Conservation (phyloP, 2,329 filamentous ascomycete genomes). For the Cadophora luteo-olivacea region DNA sequence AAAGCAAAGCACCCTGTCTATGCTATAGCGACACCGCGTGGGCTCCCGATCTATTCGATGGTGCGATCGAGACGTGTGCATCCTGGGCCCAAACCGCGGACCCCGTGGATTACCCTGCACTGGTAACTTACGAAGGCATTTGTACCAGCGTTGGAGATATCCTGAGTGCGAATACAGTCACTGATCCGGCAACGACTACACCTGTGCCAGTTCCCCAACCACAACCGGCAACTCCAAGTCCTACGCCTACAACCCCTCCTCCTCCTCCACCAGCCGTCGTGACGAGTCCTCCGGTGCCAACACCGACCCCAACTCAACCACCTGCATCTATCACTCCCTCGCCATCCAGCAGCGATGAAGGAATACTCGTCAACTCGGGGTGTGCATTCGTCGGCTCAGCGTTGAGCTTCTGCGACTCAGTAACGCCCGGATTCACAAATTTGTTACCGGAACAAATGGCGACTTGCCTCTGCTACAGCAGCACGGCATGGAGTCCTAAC, state of each 20-base stretch:
- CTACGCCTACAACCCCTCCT: neutral
- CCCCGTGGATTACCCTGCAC: conserved; percentile 19
- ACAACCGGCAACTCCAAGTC: conserved; percentile 3
- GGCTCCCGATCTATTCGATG: conserved; percentile 30
- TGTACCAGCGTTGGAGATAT: conserved; percentile 21
- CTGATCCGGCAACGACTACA: neutral
- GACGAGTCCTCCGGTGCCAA: neutral
- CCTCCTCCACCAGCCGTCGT: neutral
- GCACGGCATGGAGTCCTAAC: conserved; percentile 25
- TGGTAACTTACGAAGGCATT: conserved; percentile 25
- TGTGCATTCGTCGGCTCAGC: conserved; percentile 15
- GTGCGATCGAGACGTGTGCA: conserved; percentile 27
- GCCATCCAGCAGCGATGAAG: conserved; percentile 2
- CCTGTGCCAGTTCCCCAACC: neutral
- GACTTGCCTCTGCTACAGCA: conserved; percentile 35
- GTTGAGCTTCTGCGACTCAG: conserved; percentile 26
- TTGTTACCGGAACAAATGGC: conserved; percentile 24
- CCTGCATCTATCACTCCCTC: conserved; percentile 4
- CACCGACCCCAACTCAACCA: neutral
- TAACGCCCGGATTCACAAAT: conserved; percentile 26
- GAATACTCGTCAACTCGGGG: neutral
- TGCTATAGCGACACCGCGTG: conserved; percentile 19
- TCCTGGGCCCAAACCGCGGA: conserved; percentile 23
- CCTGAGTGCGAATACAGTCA: neutral
- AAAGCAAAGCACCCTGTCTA: conserved; percentile 11